Percentiles rank a stretch among this genome's conserved stretches.
Conservation (phyloP, 768 basidiomycete genomes). For the Calvatia gigantea region DNA sequence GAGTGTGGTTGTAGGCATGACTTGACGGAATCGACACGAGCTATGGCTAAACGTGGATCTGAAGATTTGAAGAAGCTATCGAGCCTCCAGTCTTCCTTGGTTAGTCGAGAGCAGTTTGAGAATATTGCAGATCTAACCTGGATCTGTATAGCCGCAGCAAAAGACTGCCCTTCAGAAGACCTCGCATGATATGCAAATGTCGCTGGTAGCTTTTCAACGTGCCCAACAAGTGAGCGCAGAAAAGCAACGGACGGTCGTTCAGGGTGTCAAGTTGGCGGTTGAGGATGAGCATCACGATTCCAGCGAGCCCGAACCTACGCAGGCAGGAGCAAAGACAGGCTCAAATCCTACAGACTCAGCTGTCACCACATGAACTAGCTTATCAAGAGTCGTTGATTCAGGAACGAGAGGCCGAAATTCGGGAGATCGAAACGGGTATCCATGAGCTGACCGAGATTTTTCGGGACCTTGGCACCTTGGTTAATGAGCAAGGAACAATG, state of each 20-base stretch:
- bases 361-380: slow-evolving; percentile 90
- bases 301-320: slow-evolving; percentile 38
- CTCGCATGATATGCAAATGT: slow-evolving; percentile 87
- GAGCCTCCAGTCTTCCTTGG: slow-evolving; percentile 56
- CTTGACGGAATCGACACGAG: slow-evolving; percentile 89
- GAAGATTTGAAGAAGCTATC: slow-evolving; percentile 91
- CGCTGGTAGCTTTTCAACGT: slow-evolving; percentile 87
- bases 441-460: slow-evolving; percentile 97
- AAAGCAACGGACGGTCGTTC: slow-evolving; percentile 83
- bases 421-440: slow-evolving; percentile 95
- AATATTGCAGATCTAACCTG: background rate
- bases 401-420: slow-evolving; percentile 92
- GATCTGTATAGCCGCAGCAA: slow-evolving; percentile 57
- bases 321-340: slow-evolving; percentile 60
- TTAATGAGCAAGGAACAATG: slow-evolving; percentile 93
- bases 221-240: slow-evolving; percentile 91
- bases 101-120: slow-evolving; percentile 27
- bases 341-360: slow-evolving; percentile 62
- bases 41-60: slow-evolving; percentile 91
- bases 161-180: slow-evolving; percentile 89
- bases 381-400: slow-evolving; percentile 95
- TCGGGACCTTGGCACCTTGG: slow-evolving; percentile 90
- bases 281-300: slow-evolving; percentile 58
- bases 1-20: slow-evolving; percentile 62
- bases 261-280: slow-evolving; percentile 79